These are phyloP conservation scores for Stevia rebaudiana DNA, from an alignment of 140 eudicot species.

Conservation along the genomic window DNA sequence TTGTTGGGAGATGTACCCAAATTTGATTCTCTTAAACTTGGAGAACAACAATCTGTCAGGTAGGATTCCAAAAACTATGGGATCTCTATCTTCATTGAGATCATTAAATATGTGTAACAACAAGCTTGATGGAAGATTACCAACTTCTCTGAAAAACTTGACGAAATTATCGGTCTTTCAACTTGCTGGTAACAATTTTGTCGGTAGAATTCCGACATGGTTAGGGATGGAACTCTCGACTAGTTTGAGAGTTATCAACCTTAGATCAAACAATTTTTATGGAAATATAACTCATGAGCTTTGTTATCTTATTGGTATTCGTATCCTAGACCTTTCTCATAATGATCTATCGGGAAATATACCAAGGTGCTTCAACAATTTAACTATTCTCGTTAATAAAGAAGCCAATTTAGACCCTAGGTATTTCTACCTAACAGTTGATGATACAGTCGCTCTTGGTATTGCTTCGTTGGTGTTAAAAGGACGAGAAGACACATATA, in stretches of 20 bases:
- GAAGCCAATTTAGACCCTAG: neutral
- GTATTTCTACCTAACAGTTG: too few species aligned
- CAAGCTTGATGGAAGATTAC: slow-evolving; percentile 26
- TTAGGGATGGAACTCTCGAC: neutral
- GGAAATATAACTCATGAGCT: neutral
- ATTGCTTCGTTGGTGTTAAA: slow-evolving; percentile 19
- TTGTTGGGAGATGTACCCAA: slow-evolving; percentile 30
- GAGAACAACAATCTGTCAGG: slow-evolving; percentile 30
- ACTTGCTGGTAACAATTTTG: neutral
- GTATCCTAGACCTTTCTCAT: slow-evolving; percentile 1
- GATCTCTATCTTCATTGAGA: slow-evolving; percentile 12
- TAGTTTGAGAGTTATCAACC: neutral
- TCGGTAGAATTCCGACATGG: slow-evolving; percentile 3
- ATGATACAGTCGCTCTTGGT: neutral
- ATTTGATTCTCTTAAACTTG: slow-evolving; percentile 17
- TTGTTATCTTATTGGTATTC: neutral
- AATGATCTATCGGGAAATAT: slow-evolving; percentile 3
- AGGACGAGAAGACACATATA: slow-evolving; percentile 20
- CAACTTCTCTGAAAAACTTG: neutral
- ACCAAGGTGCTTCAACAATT: neutral
- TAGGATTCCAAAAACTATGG: slow-evolving; percentile 33
- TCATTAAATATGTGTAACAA: slow-evolving; percentile 32
- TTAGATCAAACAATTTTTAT: neutral
- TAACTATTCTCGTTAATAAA: neutral
- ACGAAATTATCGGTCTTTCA: neutral